These are phyloP conservation scores for Aureobasidium sp. DNA, from an alignment of 2,329 filamentous ascomycete species.

Conservation along the genomic window DNA sequence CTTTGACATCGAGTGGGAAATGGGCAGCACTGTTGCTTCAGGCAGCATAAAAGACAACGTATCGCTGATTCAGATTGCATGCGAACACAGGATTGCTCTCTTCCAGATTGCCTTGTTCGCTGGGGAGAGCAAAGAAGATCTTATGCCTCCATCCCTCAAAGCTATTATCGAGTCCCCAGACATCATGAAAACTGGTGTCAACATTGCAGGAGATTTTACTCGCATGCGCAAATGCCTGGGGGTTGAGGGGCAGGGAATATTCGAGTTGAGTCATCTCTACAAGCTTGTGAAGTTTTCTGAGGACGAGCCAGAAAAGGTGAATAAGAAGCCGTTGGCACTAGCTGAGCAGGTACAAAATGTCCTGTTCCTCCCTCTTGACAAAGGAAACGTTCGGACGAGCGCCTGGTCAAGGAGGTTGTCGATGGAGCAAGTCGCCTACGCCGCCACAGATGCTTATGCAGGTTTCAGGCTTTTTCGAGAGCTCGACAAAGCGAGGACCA, in stretches of 20 bases:
- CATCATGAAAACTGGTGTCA: constrained; percentile 71
- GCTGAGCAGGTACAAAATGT: constrained; percentile 63
- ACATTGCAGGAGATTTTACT: constrained; percentile 59
- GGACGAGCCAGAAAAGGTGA: constrained; percentile 50
- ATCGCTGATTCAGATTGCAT: constrained; percentile 77
- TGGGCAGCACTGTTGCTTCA: constrained; percentile 27
- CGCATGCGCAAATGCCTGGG: constrained; percentile 60
- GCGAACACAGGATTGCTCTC: constrained; percentile 66
- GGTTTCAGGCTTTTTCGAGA: constrained; percentile 64
- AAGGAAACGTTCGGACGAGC: constrained; percentile 65
- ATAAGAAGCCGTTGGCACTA: constrained; percentile 60
- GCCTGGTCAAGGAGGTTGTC: constrained; percentile 64
- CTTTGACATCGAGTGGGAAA: constrained; percentile 83
- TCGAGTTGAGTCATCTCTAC: constrained; percentile 80
- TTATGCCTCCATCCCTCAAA: constrained; percentile 65
- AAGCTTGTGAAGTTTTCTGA: constrained; percentile 64
- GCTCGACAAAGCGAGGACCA: constrained; percentile 61
- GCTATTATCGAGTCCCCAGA: constrained; percentile 63
- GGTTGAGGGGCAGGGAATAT: constrained; percentile 58
- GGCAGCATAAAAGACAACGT: constrained; percentile 58
- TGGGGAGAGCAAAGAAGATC: constrained; percentile 39
- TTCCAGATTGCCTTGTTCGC: constrained; percentile 66
- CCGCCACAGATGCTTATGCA: constrained; percentile 79
- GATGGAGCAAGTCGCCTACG: constrained; percentile 62
- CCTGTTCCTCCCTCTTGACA: constrained; percentile 67